These are phyloP conservation scores for Fraxinus greggii DNA, from an alignment of 305 asterid species.

Conservation along the genomic window DNA sequence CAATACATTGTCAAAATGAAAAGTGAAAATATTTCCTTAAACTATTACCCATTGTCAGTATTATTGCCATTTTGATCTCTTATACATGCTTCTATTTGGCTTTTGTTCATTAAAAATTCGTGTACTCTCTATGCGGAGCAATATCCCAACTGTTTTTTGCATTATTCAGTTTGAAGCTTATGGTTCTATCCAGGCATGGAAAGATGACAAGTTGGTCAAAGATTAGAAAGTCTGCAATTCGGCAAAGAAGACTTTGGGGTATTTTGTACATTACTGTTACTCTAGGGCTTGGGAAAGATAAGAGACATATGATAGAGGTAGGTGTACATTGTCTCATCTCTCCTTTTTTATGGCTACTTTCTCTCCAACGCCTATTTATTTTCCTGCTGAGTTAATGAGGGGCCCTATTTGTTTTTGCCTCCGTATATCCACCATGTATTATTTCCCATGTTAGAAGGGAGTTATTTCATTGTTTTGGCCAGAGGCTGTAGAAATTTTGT, in stretches of 20 bases:
- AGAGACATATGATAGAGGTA: slow-evolving; percentile 47
- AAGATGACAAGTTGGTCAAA: slow-evolving; percentile 29
- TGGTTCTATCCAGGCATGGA: slow-evolving; percentile 23
- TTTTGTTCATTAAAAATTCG: neutral
- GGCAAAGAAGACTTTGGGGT: slow-evolving; percentile 27
- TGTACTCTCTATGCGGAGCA: neutral
- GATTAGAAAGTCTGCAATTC: slow-evolving; percentile 22
- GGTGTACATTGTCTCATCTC: slow-evolving; percentile 52
- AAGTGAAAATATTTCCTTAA: neutral
- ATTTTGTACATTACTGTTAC: slow-evolving; percentile 40
- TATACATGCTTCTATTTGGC: neutral
- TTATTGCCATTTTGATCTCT: slow-evolving; percentile 2
- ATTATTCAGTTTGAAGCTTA: slow-evolving; percentile 34
- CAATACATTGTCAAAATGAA: neutral
- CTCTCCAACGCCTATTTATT: slow-evolving; percentile 30
- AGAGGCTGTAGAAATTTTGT: slow-evolving; percentile 62
- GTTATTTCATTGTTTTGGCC: slow-evolving; percentile 49
- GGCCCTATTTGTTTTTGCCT: slow-evolving; percentile 35
- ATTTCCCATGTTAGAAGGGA: slow-evolving; percentile 27
- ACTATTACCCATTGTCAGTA: neutral
- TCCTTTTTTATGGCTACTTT: slow-evolving; percentile 21
- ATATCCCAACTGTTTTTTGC: slow-evolving; percentile 24
- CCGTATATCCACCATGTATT: slow-evolving; percentile 34
- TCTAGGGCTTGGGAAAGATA: slow-evolving; percentile 36
- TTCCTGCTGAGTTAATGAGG: slow-evolving; percentile 30